phyloP scores from a whole-genome alignment of 768 basidiomycete species.

The Tylopilus sp. region DNA sequence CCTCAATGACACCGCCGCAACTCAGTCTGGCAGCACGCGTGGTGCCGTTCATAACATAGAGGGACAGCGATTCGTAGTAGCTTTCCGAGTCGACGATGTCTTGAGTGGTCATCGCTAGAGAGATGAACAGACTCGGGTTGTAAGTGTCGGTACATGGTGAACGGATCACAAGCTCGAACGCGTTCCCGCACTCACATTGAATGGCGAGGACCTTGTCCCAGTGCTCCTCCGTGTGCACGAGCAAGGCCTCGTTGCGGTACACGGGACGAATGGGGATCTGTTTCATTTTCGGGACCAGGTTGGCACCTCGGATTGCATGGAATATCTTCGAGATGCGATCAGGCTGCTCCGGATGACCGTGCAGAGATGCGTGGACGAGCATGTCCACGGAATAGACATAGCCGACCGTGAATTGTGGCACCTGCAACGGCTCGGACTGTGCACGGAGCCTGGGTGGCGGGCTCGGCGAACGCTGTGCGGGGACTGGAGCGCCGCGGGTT shows the following conservation, averaged over 20 bases:
- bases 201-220: constrained; percentile 89
- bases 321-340: constrained; percentile 77
- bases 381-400: constrained; percentile 86
- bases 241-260: constrained; percentile 70
- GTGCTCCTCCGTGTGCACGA: constrained; percentile 88
- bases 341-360: constrained; percentile 73
- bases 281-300: constrained; percentile 69
- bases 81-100: constrained; percentile 70
- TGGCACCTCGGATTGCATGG: constrained; percentile 54
- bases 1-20: constrained; percentile 93
- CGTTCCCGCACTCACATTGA: constrained; percentile 55
- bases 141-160: constrained; percentile 10
- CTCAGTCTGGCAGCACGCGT: constrained; percentile 83
- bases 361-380: constrained; percentile 75
- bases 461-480: constrained; percentile 16
- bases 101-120: constrained; percentile 68
- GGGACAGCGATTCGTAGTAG: constrained; percentile 88
- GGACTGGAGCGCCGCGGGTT: neutral
- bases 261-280: constrained; percentile 74
- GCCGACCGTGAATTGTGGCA: constrained; percentile 49
- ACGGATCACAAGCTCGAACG: neutral
- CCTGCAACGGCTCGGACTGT: constrained; percentile 32
- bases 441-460: constrained; percentile 21
- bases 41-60: constrained; percentile 87
- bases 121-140: constrained; percentile 9